Evolutionary conservation across 2,329 filamentous ascomycete genomes (phyloP).

Genomic region (Hymenoscyphus salicellus): DNA sequence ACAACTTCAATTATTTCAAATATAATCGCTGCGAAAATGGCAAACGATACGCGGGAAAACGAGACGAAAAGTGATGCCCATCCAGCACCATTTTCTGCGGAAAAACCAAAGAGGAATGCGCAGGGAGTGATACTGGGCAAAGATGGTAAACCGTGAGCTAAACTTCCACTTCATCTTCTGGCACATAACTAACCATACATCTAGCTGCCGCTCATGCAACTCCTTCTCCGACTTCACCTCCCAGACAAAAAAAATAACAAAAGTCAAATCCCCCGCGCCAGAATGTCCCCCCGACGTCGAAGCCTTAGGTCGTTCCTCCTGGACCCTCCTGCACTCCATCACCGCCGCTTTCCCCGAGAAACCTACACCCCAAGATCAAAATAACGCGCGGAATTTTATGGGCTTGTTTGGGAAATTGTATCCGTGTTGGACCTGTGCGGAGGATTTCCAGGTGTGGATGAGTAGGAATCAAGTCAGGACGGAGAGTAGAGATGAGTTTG

Average conservation of each 20-base stretch:
- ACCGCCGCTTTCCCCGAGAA: constrained; percentile 77
- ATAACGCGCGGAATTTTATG: constrained; percentile 75
- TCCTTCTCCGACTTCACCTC: constrained; percentile 60
- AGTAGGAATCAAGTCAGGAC: constrained; percentile 57
- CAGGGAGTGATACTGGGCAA: constrained; percentile 73
- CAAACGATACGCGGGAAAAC: constrained; percentile 32
- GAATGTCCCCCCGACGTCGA: constrained; percentile 91
- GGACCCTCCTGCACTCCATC: constrained; percentile 91
- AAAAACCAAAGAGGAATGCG: constrained; percentile 50
- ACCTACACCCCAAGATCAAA: constrained; percentile 67
- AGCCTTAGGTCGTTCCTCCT: constrained; percentile 77
- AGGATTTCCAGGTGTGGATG: constrained; percentile 86
- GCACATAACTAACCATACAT: background rate
- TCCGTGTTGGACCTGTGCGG: constrained; percentile 92
- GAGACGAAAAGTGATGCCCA: constrained; percentile 10
- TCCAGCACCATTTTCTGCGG: constrained; percentile 15
- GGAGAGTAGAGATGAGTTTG: constrained; percentile 65
- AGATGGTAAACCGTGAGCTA: constrained; percentile 77
- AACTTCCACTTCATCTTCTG: background rate
- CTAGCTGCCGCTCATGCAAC: constrained; percentile 69
- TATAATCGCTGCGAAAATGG: constrained; percentile 22
- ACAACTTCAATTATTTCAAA: background rate
- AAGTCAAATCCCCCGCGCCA: constrained; percentile 23
- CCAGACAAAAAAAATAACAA: constrained; percentile 47
- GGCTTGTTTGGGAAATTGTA: constrained; percentile 80